Evolutionary conservation across 371 early-diverging fungal species (phyloP), one percentile per base, ranked within the genome.

Genomic region (Rhizopus sp.): DNA sequence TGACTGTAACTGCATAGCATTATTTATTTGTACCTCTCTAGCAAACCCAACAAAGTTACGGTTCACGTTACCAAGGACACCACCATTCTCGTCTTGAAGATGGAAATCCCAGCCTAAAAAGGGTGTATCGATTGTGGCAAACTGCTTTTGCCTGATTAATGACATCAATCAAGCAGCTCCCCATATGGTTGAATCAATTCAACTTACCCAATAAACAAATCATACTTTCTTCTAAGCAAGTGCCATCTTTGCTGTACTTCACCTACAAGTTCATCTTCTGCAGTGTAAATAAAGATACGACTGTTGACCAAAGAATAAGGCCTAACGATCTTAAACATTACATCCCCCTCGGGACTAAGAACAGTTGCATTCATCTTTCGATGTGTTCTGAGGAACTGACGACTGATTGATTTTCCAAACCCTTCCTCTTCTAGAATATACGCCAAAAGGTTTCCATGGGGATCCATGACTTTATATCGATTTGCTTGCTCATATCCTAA

Each of bases 161-260:
- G 30, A 48, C n/a, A 13, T 7, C 30, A 16, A 42, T 29, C 0
- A 34, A 9, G 23, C n/a, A 53, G 7, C 13, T 13, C n/a, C 44
- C 13, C 15, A 12, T 17, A 7, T 15, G 6, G 7, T 44, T 49
- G 34, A 13, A 8, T 32, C 15, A 12, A 32, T 35, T 35, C 13
- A 10, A 46, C 52, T 50, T 70, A 72, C 72, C 75, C 72, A 2
- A 83, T 71, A 71, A 93, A 94, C 16, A 95, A 64, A 53, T 95
- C 90, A 69, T 94, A 95, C 54, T 87, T 81, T 57, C 95, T 71
- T 33, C 92, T 77, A 75, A 88, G 75, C n/a, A 87, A 69, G 62
- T 95, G 92, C 95, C 96, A 95, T 42, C 85, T 81, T 58, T 93
- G 93, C 42, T 93, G 90, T n/a, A 93, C 92, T 69, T 92, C 90